Percentiles rank a stretch among this genome's conserved stretches.
These are phyloP conservation scores for Lavandula angustifolia DNA, from an alignment of 257 asterid genomes.

Conservation along the genomic window DNA sequence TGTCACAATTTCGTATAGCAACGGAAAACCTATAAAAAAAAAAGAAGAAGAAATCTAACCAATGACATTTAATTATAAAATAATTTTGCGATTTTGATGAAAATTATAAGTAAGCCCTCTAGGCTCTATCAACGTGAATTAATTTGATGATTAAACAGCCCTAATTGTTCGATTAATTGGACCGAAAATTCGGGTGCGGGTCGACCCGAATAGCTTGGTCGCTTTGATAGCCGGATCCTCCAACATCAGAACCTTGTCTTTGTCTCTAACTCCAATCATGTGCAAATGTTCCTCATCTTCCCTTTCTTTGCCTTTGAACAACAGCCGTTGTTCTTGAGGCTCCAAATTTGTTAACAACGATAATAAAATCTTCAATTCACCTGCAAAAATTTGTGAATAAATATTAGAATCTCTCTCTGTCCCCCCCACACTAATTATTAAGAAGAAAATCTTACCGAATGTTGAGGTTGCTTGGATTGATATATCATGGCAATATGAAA, in stretches of 20 bases:
- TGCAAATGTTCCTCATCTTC: conserved; percentile 64
- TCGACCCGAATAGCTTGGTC: conserved; percentile 41
- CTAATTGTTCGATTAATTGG: conserved; percentile 46
- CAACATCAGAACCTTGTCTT: conserved; percentile 62
- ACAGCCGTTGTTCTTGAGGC: conserved; percentile 63
- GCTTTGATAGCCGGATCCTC: conserved; percentile 78
- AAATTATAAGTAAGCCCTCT: neutral
- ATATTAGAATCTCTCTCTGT: neutral
- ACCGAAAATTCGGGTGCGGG: conserved; percentile 34
- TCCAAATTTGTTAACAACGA: conserved; percentile 60
- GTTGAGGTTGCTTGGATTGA: conserved; percentile 65
- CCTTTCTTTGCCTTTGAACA: conserved; percentile 77
- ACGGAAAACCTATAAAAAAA: no score
- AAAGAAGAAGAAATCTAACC: no score
- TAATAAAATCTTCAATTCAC: conserved; percentile 61
- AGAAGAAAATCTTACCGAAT: conserved; percentile 45
- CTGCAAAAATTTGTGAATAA: conserved; percentile 32
- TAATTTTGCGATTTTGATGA: neutral
- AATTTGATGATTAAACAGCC: conserved; percentile 32
- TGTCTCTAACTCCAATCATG: conserved; percentile 78
- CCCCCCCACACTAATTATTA: no score
- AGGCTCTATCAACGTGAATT: neutral
- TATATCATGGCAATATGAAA: conserved; percentile 53
- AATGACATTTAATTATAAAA: neutral
- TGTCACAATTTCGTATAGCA: no score